phyloP scores from a whole-genome alignment of 2,329 filamentous ascomycete species.

The Chrysoporthe deuterocubensis region DNA sequence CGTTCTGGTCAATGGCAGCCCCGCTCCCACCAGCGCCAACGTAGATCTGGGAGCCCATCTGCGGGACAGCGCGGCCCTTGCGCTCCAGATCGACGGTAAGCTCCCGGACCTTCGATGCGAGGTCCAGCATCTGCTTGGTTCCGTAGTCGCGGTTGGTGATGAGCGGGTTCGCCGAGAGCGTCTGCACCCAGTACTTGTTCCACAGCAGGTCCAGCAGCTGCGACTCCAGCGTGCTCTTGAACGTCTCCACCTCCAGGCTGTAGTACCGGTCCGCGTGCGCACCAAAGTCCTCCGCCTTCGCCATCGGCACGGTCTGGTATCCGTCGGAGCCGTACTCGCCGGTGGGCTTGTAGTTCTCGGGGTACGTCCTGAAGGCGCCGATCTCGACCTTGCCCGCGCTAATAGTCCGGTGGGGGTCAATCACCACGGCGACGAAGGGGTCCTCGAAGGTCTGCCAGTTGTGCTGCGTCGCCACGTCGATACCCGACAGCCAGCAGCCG shows the following conservation, averaged over 20 bases:
- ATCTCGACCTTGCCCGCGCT: constrained; percentile 96
- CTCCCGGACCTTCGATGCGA: constrained; percentile 80
- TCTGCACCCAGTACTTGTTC: constrained; percentile 99
- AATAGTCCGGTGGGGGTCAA: constrained; percentile 95
- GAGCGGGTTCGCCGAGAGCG: constrained; percentile 86
- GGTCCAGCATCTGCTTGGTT: constrained; percentile 88
- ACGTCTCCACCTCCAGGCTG: constrained; percentile 86
- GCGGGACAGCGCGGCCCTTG: constrained; percentile 33
- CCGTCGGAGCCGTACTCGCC: constrained; percentile 49
- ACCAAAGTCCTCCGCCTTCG: constrained; percentile 94
- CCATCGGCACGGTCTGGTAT: constrained; percentile 81
- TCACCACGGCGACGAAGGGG: constrained; percentile 93
- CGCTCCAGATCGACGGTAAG: constrained; percentile 50
- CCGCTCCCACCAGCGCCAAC: constrained; percentile 32
- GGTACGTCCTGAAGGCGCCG: constrained; percentile 92
- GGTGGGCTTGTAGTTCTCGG: constrained; percentile 68
- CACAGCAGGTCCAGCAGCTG: constrained; percentile 87
- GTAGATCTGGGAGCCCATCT: constrained; percentile 27
- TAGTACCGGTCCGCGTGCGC: constrained; percentile 93
- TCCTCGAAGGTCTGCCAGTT: constrained; percentile 86
- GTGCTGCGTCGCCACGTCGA: constrained; percentile 88
- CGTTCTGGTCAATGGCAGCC: constrained; percentile 48
- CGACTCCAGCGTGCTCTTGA: constrained; percentile 88
- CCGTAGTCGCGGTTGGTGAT: constrained; percentile 92
- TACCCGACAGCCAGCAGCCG: constrained; percentile 96